Evolutionary conservation across 805 yeast species (phyloP).

Genomic region (Suhomyces emberorum): DNA sequence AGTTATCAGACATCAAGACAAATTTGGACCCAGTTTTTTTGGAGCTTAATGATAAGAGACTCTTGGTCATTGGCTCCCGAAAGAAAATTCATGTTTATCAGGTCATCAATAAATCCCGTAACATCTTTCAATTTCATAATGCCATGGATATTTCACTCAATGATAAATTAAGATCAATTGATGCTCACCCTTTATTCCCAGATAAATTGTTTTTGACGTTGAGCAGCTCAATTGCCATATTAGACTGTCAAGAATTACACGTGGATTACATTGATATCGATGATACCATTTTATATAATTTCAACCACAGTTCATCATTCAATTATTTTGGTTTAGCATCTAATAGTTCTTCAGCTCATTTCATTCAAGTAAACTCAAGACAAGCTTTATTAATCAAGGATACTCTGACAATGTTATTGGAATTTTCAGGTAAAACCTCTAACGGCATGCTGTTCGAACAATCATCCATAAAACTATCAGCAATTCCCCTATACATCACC

Average conservation of each 20-base stretch:
- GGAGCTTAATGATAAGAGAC: conserved; percentile 13
- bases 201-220: conserved; percentile 21
- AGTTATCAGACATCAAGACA: conserved; percentile 24
- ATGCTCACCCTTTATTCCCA: conserved; percentile 4
- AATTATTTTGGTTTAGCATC: conserved; percentile 37
- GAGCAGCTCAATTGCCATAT: conserved; percentile 22
- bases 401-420: conserved; percentile 23
- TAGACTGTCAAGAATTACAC: conserved; percentile 21
- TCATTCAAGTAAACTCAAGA: conserved; percentile 14
- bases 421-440: conserved; percentile 7
- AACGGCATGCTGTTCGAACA: conserved; percentile 9
- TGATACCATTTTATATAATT: conserved; percentile 15
- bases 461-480: conserved; percentile 21
- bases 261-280: conserved; percentile 17
- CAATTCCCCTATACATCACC: conserved; percentile 24
- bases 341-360: conserved; percentile 25
- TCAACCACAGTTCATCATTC: conserved; percentile 27
- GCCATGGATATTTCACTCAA: conserved; percentile 25
- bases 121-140: conserved; percentile 25
- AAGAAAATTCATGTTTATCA: conserved; percentile 28
- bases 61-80: conserved; percentile 27
- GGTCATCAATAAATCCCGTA: conserved; percentile 27
- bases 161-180: conserved; percentile 28
- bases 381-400: conserved; percentile 30
- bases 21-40: conserved; percentile 16